A percentile compares a stretch with the other conserved stretches of the same genome.
Evolutionary conservation across 176 grass and related monocot species (phyloP).

Genomic region (Cenchrus purpureus): DNA sequence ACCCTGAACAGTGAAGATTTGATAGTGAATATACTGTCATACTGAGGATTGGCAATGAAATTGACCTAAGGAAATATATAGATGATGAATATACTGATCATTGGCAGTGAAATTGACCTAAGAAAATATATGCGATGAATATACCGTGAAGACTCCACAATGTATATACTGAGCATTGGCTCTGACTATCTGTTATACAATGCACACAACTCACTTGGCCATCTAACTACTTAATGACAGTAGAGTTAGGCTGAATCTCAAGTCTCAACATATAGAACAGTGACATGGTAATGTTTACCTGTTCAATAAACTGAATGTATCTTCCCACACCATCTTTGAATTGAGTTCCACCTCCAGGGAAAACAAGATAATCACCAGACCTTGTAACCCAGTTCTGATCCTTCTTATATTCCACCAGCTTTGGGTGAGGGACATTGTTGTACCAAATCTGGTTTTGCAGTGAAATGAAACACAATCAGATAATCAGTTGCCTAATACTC

Average conservation of each 20-base stretch:
- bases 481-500: not conserved
- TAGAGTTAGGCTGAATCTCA: not conserved
- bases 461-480: slow-evolving; percentile 20
- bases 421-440: slow-evolving; percentile 90
- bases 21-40: not conserved
- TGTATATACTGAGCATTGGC: not conserved
- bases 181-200: slow-evolving; percentile 9
- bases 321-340: slow-evolving; percentile 84
- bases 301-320: slow-evolving; percentile 85
- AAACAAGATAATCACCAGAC: slow-evolving; percentile 85
- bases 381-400: slow-evolving; percentile 87
- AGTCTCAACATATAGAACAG: not conserved
- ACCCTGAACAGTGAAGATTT: not conserved
- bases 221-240: not conserved
- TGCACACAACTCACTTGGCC: slow-evolving; percentile 3
- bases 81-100: not conserved
- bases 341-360: slow-evolving; percentile 92
- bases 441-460: slow-evolving; percentile 84
- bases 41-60: not conserved
- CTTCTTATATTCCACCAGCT: slow-evolving; percentile 91
- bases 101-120: too few relatives aligned
- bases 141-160: too few relatives aligned
- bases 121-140: too few relatives aligned
- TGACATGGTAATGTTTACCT: slow-evolving; percentile 54
- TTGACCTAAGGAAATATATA: not conserved